Base-by-base conservation (phyloP, 2,329 filamentous ascomycete genomes). In the Monosporascus sp. region DNA sequence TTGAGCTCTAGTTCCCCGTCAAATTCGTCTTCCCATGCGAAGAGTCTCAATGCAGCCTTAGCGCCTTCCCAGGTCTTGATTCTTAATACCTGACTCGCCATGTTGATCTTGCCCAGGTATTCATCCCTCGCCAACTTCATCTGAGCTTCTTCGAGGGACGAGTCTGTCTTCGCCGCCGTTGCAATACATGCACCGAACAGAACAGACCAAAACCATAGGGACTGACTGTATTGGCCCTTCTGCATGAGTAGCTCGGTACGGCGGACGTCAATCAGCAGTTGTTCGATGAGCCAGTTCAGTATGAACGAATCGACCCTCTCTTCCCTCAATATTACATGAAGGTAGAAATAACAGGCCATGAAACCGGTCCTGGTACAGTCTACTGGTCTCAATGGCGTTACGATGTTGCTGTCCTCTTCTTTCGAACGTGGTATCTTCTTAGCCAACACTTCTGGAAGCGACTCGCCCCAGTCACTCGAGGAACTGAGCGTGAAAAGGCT, bases 301-400 rank as follows among this genome's bases (percentile, higher is more conserved):
- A 76, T 67, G 51, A 74, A 72, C 25, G 71, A 69, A 55, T 75
- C 72, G 39, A 76, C 68, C 35, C 66, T 64, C 38, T 65, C 68
- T 50, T 73, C 68, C 39, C 72, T 72, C 53, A 76, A 61, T 55
- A 75, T 73, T 47, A 74, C 70, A 64, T 73, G 72, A 43, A 76
- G 68, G 60, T 76, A 76, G 61, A 76, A 73, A 60, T 75, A 75
- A 37, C 72, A 75, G 41, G 73, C 72, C 51, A 76, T 73, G 61
- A 75, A 76, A 51, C 72, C 72, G 38, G 71, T 73, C 47, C 74
- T 68, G 56, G 73, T 76, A 51, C 68, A 56, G 53, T 68, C 65
- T 27, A 68, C 63, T n/a, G 64, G 63, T 55, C 55, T 53, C 35
- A 62, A 51, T 18, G 58, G 56, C 37, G 54, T 47, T 37, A 59